These are phyloP conservation scores for Grosmannia clavigera DNA, from an alignment of 2,329 filamentous ascomycete genomes.

Conservation along the genomic window DNA sequence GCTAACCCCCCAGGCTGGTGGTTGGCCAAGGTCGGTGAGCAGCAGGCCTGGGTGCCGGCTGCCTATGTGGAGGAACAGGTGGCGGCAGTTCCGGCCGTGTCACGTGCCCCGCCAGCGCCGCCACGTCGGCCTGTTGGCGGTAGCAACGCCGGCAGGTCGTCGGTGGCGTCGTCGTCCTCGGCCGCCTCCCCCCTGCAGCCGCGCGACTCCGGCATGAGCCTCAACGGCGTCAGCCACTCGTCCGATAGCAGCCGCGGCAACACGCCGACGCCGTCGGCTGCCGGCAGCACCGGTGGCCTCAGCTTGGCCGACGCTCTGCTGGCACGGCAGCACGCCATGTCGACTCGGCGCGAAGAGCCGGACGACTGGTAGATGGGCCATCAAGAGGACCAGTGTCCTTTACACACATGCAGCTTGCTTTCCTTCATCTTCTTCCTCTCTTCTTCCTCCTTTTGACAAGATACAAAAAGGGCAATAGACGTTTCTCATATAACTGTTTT, in stretches of 20 bases:
- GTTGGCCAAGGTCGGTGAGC: slow-evolving; percentile 62
- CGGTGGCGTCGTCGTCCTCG: slow-evolving; percentile 32
- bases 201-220: slow-evolving; percentile 58
- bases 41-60: slow-evolving; percentile 88
- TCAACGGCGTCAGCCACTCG: slow-evolving; percentile 38
- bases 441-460: neutral
- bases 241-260: slow-evolving; percentile 44
- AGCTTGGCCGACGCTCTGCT: slow-evolving; percentile 69
- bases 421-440: neutral
- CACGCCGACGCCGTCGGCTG: slow-evolving; percentile 60
- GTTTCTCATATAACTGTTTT: neutral
- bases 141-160: slow-evolving; percentile 47
- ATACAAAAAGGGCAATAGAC: neutral
- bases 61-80: slow-evolving; percentile 80
- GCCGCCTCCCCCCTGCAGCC: slow-evolving; percentile 32
- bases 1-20: slow-evolving; percentile 63
- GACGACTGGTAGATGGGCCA: slow-evolving; percentile 48
- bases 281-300: slow-evolving; percentile 59
- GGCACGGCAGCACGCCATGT: slow-evolving; percentile 65
- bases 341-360: slow-evolving; percentile 50
- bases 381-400: too few species aligned
- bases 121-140: slow-evolving; percentile 57
- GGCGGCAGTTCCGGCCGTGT: slow-evolving; percentile 44
- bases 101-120: slow-evolving; percentile 55
- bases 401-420: neutral